These are phyloP conservation scores for Furcasterigmium furcatum DNA, from an alignment of 2,329 filamentous ascomycete species.

Conservation along the genomic window DNA sequence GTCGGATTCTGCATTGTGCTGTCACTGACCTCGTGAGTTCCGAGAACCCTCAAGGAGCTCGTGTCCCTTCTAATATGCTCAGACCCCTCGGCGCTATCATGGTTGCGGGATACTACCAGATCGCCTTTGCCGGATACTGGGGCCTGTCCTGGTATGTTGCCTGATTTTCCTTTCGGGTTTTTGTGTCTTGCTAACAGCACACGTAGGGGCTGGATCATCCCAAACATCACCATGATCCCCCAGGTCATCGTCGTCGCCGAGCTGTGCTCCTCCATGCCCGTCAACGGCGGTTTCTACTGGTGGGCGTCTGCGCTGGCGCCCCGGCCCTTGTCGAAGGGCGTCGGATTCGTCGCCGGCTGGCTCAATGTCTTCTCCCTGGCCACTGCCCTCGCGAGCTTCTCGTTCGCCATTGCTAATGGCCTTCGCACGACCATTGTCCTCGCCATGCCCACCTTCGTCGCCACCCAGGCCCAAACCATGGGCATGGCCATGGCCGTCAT, in stretches of 20 bases:
- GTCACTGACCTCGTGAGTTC: background rate
- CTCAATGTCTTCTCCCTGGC: background rate
- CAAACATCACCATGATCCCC: slow-evolving; percentile 52
- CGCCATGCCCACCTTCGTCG: background rate
- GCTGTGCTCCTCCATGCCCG: slow-evolving; percentile 57
- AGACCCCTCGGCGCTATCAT: slow-evolving; percentile 1
- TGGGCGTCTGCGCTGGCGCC: slow-evolving; percentile 57
- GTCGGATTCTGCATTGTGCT: background rate
- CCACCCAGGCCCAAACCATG: background rate
- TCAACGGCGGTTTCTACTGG: slow-evolving; percentile 56
- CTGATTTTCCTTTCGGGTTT: background rate
- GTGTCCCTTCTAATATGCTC: background rate
- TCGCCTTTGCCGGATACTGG: background rate
- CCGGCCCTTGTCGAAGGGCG: slow-evolving; percentile 16
- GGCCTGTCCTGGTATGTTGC: background rate
- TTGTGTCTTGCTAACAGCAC: too few relatives aligned
- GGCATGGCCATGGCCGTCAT: background rate
- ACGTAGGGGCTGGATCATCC: slow-evolving; percentile 42
- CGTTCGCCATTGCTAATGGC: background rate
- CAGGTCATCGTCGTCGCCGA: slow-evolving; percentile 56
- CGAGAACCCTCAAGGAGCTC: background rate
- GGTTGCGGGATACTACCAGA: background rate
- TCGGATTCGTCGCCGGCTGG: slow-evolving; percentile 16
- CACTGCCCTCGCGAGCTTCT: background rate
- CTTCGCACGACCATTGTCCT: background rate